These are phyloP conservation scores for Dryas drummondii DNA, from an alignment of 306 rosid species.

Conservation along the genomic window DNA sequence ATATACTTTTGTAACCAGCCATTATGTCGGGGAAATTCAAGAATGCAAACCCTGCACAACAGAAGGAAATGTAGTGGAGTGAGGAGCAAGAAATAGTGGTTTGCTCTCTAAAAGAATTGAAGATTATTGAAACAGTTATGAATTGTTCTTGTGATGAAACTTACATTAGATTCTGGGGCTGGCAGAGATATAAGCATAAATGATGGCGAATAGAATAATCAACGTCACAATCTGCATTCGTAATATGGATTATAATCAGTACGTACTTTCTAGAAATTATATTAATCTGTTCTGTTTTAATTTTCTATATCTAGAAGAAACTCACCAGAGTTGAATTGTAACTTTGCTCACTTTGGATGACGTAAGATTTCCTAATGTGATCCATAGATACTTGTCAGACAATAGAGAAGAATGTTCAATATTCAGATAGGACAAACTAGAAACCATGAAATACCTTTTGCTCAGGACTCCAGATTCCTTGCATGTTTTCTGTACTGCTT, in stretches of 20 bases:
- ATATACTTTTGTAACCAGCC: constrained; percentile 10
- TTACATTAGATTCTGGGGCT: constrained; percentile 49
- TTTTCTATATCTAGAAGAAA: constrained; percentile 2
- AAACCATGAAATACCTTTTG: constrained; percentile 51
- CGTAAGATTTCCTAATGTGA: constrained; percentile 60
- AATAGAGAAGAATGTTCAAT: not conserved
- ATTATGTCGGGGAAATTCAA: not conserved
- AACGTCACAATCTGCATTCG: constrained; percentile 61
- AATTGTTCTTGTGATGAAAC: constrained; percentile 19
- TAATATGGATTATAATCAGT: constrained; percentile 20
- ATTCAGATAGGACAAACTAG: not conserved
- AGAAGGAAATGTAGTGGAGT: not conserved
- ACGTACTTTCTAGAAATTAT: not conserved
- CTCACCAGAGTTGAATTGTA: constrained; percentile 53
- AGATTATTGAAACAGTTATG: not conserved
- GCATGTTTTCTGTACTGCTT: constrained; percentile 71
- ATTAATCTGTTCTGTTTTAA: not conserved
- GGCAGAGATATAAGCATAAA: constrained; percentile 55
- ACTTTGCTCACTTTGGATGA: constrained; percentile 36
- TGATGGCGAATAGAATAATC: constrained; percentile 47
- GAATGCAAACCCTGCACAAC: constrained; percentile 19
- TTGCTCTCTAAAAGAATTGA: not conserved
- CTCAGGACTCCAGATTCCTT: constrained; percentile 70
- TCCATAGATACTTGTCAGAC: constrained; percentile 32
- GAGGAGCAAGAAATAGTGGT: not conserved